These are phyloP conservation scores for Hebeloma cylindrosporum DNA, from an alignment of 768 basidiomycete species.

Conservation along the genomic window DNA sequence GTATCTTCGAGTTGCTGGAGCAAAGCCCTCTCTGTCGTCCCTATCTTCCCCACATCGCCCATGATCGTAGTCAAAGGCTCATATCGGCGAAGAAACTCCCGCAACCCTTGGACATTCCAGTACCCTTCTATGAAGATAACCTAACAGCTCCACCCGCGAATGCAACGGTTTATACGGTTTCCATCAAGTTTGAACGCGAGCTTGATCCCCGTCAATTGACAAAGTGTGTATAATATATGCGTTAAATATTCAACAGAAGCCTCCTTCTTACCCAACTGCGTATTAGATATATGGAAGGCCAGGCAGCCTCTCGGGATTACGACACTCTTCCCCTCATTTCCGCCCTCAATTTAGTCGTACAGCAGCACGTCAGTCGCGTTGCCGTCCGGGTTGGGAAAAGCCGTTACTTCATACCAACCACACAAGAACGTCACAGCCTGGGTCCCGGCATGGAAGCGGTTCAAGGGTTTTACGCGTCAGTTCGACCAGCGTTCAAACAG, in stretches of 20 bases:
- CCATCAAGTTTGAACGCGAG: slow-evolving; percentile 42
- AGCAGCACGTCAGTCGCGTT: slow-evolving; percentile 43
- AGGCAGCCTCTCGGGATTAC: slow-evolving; percentile 40
- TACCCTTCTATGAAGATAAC: slow-evolving; percentile 45
- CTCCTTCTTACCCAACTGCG: not conserved
- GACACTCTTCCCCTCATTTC: slow-evolving; percentile 53
- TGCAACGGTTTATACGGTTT: slow-evolving; percentile 42
- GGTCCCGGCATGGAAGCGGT: slow-evolving; percentile 38
- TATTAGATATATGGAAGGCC: slow-evolving; percentile 59
- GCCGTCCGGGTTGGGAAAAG: slow-evolving; percentile 57
- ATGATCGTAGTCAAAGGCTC: slow-evolving; percentile 48
- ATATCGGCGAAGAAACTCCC: slow-evolving; percentile 47
- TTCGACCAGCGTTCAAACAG: slow-evolving; percentile 47
- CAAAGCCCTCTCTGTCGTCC: slow-evolving; percentile 32
- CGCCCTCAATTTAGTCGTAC: slow-evolving; percentile 58
- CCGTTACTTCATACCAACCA: slow-evolving; percentile 53
- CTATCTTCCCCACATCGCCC: slow-evolving; percentile 47
- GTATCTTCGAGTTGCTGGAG: slow-evolving; percentile 60
- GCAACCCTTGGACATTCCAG: slow-evolving; percentile 40
- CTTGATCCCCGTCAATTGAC: slow-evolving; percentile 35
- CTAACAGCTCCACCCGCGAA: slow-evolving; percentile 33
- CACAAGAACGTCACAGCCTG: slow-evolving; percentile 26
- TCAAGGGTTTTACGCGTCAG: slow-evolving; percentile 51
- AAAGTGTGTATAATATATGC: slow-evolving; percentile 27
- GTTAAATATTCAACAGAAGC: not conserved